Base-by-base conservation (phyloP, 2,329 filamentous ascomycete genomes). In the Aspergillus sp. region DNA sequence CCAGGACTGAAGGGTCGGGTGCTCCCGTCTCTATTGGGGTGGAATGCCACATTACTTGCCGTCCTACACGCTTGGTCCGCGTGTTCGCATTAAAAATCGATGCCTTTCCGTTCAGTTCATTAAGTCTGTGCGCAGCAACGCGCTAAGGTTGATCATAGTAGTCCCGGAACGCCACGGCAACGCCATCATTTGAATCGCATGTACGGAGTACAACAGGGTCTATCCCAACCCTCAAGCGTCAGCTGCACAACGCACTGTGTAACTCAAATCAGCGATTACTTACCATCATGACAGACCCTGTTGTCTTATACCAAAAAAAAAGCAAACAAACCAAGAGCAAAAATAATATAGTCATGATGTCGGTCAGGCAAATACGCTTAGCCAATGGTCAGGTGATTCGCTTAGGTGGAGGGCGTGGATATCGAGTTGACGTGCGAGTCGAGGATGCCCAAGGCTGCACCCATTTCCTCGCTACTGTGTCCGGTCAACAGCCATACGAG, bases 401-500 rank as follows among this genome's bases (percentile, higher is more conserved):
- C 27, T 69, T 54, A 15, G 64, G 60, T 11, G 63, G 49, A 21
- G 66, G 66, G 3, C 47, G 51, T 2, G 65, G 58, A 55, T 25
- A 69, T 62, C 3, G 62, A 50, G 39, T 60, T 66, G 17, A 57
- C 61, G 38, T 67, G 60, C 5, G 65, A 62, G 30, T 73, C 73
- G 50, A 72, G 61, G 36, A 72, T 68, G 1, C 70, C 68, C 58
- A 74, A 39, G 17, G 66, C 68, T 25, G 69, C 65, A 32, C 66
- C 66, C 55, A 71, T 68, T 53, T 73, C 68, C 49, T 68, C 67
- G 13, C 68, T 65, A 53, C 66, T 73, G 42, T 72, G 73, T 25
- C 76, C 75, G 1, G 75, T 78, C 62, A 78, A 63, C 49, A 78
- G 58, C 76, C 75, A 78, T 30, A 70, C 64, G 6, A 77, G 64